A percentile compares a stretch with the other conserved stretches of the same genome.
These are phyloP conservation scores for Fusarium piperis DNA, from an alignment of 2,329 filamentous ascomycete genomes.

Conservation along the genomic window DNA sequence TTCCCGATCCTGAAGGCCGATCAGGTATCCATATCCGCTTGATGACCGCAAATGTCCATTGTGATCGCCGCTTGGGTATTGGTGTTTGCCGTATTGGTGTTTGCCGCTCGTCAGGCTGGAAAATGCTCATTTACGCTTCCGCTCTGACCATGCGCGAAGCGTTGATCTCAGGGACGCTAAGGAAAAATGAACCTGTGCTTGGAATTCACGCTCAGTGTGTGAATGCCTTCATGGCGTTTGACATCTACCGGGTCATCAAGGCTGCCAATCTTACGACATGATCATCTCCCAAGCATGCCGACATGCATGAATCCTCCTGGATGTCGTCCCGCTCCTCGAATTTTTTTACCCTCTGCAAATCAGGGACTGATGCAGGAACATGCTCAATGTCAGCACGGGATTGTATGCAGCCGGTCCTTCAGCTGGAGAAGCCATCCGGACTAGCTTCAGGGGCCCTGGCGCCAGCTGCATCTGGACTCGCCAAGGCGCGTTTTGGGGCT, in stretches of 20 bases:
- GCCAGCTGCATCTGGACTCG: constrained; percentile 29
- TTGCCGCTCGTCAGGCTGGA: neutral
- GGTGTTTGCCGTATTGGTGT: neutral
- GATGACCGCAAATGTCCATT: neutral
- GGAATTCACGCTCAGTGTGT: neutral
- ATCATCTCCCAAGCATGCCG: neutral
- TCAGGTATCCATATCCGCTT: neutral
- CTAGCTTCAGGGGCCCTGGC: constrained; percentile 40
- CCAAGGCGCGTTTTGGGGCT: constrained; percentile 21
- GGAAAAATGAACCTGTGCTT: neutral
- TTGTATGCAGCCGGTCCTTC: constrained; percentile 27
- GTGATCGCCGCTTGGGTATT: neutral
- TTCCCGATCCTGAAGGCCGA: neutral
- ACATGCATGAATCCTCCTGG: neutral
- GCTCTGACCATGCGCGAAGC: constrained; percentile 11
- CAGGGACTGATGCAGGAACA: constrained; percentile 1
- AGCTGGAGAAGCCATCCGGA: constrained; percentile 28
- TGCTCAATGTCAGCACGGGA: neutral
- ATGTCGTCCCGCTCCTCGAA: neutral
- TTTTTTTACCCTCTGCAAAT: neutral
- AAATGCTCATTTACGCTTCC: constrained; percentile 7
- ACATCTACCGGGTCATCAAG: neutral
- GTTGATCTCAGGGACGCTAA: neutral
- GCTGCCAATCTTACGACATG: neutral
- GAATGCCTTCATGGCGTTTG: neutral